phyloP scores from a whole-genome alignment of 306 rosid genomes.

The Elaeagnus macrophylla region DNA sequence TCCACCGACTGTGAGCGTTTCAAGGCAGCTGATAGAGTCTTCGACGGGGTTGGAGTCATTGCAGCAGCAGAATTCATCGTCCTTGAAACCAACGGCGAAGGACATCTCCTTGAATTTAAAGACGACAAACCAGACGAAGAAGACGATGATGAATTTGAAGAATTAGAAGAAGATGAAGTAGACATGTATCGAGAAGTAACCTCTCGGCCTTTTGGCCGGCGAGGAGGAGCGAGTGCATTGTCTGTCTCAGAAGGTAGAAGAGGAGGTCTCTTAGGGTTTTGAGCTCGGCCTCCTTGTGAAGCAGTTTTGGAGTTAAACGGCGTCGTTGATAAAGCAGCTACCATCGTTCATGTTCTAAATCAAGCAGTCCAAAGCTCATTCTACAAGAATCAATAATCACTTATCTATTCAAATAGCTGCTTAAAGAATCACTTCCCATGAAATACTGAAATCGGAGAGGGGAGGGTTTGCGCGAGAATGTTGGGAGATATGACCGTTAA shows the following conservation, averaged over 20 bases:
- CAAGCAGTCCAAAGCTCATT: slow-evolving; percentile 21
- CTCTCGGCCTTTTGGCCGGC: slow-evolving; percentile 54
- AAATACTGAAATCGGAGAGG: neutral
- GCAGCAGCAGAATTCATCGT: slow-evolving; percentile 25
- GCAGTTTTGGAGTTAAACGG: slow-evolving; percentile 38
- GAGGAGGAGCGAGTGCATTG: slow-evolving; percentile 48
- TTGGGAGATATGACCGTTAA: slow-evolving; percentile 51
- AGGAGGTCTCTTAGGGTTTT: slow-evolving; percentile 52
- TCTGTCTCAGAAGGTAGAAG: slow-evolving; percentile 71
- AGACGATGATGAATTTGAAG: slow-evolving; percentile 14
- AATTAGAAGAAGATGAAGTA: slow-evolving; percentile 35
- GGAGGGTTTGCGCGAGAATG: neutral
- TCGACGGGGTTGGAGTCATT: slow-evolving; percentile 27
- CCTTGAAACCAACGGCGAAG: slow-evolving; percentile 54
- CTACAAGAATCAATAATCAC: slow-evolving; percentile 3
- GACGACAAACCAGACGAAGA: slow-evolving; percentile 26
- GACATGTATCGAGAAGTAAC: slow-evolving; percentile 78
- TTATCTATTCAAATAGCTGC: neutral
- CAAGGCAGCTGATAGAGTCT: slow-evolving; percentile 4
- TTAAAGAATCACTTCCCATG: neutral
- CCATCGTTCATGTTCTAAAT: slow-evolving; percentile 36
- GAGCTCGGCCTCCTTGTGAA: slow-evolving; percentile 33
- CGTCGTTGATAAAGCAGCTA: slow-evolving; percentile 58
- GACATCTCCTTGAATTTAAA: slow-evolving; percentile 36
- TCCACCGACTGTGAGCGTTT: slow-evolving; percentile 61